phyloP scores from a whole-genome alignment of 2,329 filamentous ascomycete species.

The Teratosphaeria pseudoeucalypti region DNA sequence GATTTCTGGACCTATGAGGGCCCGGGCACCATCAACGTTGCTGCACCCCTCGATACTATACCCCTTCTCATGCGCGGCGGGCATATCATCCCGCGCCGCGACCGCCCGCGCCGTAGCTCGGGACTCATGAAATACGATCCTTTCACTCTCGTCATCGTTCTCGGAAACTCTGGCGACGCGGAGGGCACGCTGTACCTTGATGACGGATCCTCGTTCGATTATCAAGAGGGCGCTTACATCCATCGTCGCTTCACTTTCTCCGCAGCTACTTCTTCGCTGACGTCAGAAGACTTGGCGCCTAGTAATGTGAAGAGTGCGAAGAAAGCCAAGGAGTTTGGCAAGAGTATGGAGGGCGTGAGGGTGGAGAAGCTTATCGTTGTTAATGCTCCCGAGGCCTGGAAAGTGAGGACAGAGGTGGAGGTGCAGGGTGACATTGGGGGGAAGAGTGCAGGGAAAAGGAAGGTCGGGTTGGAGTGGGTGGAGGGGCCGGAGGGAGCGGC shows the following conservation, averaged over 20 bases:
- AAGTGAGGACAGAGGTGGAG: slow-evolving; percentile 50
- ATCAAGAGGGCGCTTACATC: slow-evolving; percentile 75
- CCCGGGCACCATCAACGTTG: slow-evolving; percentile 61
- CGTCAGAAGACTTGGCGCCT: slow-evolving; percentile 53
- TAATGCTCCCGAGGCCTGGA: slow-evolving; percentile 66
- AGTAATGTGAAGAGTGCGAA: slow-evolving; percentile 41
- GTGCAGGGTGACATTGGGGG: slow-evolving; percentile 47
- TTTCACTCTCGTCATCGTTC: slow-evolving; percentile 75
- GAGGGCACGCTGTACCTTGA: slow-evolving; percentile 81
- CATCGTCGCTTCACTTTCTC: slow-evolving; percentile 67
- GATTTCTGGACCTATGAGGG: slow-evolving; percentile 68
- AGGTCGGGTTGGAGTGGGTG: slow-evolving; percentile 52
- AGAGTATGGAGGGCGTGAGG: slow-evolving; percentile 64
- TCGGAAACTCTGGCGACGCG: slow-evolving; percentile 59
- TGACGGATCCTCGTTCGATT: slow-evolving; percentile 88
- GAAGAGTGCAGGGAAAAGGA: slow-evolving; percentile 29
- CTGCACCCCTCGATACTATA: slow-evolving; percentile 74
- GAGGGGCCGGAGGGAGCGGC: slow-evolving; percentile 44
- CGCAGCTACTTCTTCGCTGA: slow-evolving; percentile 45
- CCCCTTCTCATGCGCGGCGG: slow-evolving; percentile 88
- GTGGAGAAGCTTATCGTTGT: slow-evolving; percentile 81
- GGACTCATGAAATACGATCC: slow-evolving; percentile 90
- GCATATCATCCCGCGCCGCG: slow-evolving; percentile 82
- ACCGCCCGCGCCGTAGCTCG: slow-evolving; percentile 73
- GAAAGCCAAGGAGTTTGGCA: slow-evolving; percentile 63